A percentile compares a stretch with the other conserved stretches of the same genome.
Evolutionary conservation across 345 rosid genomes (phyloP).

Genomic region (Gossypium mustelinum): DNA sequence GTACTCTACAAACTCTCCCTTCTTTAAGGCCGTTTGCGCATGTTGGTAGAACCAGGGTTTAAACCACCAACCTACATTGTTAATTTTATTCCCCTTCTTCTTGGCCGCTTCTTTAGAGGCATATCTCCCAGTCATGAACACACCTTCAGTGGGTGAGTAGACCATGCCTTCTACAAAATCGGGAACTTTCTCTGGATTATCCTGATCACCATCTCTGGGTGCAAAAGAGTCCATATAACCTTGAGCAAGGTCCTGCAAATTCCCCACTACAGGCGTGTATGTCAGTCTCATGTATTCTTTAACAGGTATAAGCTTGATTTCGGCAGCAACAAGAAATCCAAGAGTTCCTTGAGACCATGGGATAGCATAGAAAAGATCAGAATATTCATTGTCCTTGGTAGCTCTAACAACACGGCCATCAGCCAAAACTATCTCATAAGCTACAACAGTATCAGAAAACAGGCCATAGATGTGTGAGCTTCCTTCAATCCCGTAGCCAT

Average conservation of each 20-base stretch:
- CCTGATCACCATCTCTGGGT: slow-evolving; percentile 85
- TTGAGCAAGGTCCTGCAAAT: slow-evolving; percentile 65
- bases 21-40: slow-evolving; percentile 73
- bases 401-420: slow-evolving; percentile 89
- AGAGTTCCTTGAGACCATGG: slow-evolving; percentile 99
- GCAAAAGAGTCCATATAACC: slow-evolving; percentile 90
- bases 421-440: slow-evolving; percentile 88
- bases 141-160: slow-evolving; percentile 64
- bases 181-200: slow-evolving; percentile 67
- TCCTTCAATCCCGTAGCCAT: slow-evolving; percentile 98
- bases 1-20: slow-evolving; percentile 91
- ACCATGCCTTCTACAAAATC: slow-evolving; percentile 96
- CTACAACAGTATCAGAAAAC: slow-evolving; percentile 93
- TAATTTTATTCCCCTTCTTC: slow-evolving; percentile 81
- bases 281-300: slow-evolving; percentile 94
- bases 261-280: slow-evolving; percentile 78
- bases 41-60: slow-evolving; percentile 99
- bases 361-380: slow-evolving; percentile 85
- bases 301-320: slow-evolving; percentile 78
- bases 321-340: slow-evolving; percentile 94
- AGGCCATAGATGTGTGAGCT: slow-evolving; percentile 96
- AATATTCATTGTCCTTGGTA: slow-evolving; percentile 83
- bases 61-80: slow-evolving; percentile 96
- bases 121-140: slow-evolving; percentile 89
- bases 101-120: slow-evolving; percentile 92